Evolutionary conservation across 2,329 filamentous ascomycete species (phyloP).

Genomic region (Gnomoniopsis smithogilvyi): DNA sequence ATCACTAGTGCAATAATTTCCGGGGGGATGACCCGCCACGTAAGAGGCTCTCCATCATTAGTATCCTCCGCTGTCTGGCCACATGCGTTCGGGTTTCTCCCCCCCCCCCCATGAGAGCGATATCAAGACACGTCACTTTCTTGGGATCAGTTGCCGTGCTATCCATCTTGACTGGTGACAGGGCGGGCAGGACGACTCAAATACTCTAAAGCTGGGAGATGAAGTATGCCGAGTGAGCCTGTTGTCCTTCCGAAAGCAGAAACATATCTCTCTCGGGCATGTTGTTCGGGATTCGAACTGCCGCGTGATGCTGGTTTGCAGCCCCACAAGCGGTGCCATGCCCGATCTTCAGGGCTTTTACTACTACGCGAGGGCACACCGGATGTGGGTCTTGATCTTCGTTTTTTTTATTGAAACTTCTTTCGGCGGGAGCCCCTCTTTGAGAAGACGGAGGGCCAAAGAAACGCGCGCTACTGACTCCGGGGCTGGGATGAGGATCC

Average conservation of each 20-base stretch:
- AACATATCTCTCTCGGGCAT: not conserved
- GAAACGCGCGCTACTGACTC: no score
- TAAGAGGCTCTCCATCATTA: no score
- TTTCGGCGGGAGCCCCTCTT: no score
- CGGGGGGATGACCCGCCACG: no score
- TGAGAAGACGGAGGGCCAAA: no score
- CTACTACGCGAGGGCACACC: no score
- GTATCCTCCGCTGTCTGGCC: not conserved
- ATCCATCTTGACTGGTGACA: not conserved
- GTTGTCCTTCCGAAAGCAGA: conserved; percentile 3
- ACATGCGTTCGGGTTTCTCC: not conserved
- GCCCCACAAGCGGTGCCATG: not conserved
- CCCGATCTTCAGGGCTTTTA: not conserved
- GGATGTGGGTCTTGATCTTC: not conserved
- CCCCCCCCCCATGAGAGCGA: no score
- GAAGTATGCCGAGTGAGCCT: not conserved
- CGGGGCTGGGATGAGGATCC: no score
- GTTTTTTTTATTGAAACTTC: no score
- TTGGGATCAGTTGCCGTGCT: not conserved
- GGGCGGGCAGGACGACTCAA: not conserved
- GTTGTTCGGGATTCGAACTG: not conserved
- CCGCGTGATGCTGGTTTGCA: not conserved
- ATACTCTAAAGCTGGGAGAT: no score
- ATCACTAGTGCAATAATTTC: no score
- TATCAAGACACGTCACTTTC: not conserved